Base-by-base conservation (phyloP, 306 rosid species). In the Purshia tridentata region DNA sequence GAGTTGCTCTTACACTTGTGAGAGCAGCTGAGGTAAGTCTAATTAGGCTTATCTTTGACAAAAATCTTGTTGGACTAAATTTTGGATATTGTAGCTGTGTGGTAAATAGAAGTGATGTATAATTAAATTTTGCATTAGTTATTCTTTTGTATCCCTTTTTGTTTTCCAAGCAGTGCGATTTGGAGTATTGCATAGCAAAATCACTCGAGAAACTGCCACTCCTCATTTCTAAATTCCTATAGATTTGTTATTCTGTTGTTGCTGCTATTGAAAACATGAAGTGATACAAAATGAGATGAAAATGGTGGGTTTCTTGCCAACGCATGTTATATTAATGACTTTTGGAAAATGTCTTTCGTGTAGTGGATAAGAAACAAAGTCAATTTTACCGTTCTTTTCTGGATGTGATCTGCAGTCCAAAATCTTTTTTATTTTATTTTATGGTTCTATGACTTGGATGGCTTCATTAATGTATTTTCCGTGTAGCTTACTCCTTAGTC, bases 21-120 rank as follows among this genome's bases (percentile, higher is more conserved):
- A 90, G 81, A 73, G 97, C 91, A 54, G 91, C 90, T 64, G 88
- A 90, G 98, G 93, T 88, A 83, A 61, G 46, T 57, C 6, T 76
- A 69, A 58, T n/a, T 44, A 7, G 16, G 11, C 58, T 59, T 70
- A 22, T 67, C 5, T 41, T 44, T n/a, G 4, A 8, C 2, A 15
- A 20, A n/a, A 63, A 40, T 23, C 23, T 65, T 20, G 70, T 45
- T 4, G 12, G n/a, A 65, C 54, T 19, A 64, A 10, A 44, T 5
- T 63, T 65, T 65, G 53, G 70, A 65, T 65, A 2, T 63, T 41
- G 16, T 13, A 35, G 65, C 14, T 14, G 40, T 6, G 41, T 48
- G 47, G 57, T 15, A 65, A 19, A 48, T 23, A 29, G 19, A 67
- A 39, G 73, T 12, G 39, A 51, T 23, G 29, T 1, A 67, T 11